These are phyloP conservation scores for Aspergillus amoenus DNA, from an alignment of 2,329 filamentous ascomycete species.

Conservation along the genomic window DNA sequence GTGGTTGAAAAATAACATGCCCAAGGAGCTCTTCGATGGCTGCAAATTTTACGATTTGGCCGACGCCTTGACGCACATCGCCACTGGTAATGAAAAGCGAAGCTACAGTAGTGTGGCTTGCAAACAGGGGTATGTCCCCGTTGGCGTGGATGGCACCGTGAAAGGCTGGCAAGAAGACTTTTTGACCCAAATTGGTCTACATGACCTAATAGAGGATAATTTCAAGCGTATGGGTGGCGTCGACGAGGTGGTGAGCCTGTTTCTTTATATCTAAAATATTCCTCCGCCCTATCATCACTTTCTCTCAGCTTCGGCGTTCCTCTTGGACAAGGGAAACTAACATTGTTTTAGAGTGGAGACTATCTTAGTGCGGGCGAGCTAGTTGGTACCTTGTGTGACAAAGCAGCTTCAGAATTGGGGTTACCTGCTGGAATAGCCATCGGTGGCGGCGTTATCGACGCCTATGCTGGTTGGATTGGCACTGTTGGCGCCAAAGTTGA, in stretches of 20 bases:
- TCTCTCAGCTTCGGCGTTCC: background rate
- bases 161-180: slow-evolving; percentile 99
- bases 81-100: slow-evolving; percentile 85
- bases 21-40: slow-evolving; percentile 79
- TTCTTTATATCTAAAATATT: slow-evolving; percentile 22
- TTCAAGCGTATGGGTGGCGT: slow-evolving; percentile 95
- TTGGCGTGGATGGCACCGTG: slow-evolving; percentile 94
- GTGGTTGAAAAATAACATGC: slow-evolving; percentile 99
- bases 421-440: slow-evolving; percentile 85
- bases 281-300: background rate
- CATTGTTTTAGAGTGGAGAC: slow-evolving; percentile 71
- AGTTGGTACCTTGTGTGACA: slow-evolving; percentile 79
- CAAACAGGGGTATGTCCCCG: slow-evolving; percentile 94
- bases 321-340: slow-evolving; percentile 2
- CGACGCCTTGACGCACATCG: slow-evolving; percentile 90
- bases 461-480: slow-evolving; percentile 97
- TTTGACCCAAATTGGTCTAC: slow-evolving; percentile 79
- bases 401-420: slow-evolving; percentile 79
- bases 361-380: slow-evolving; percentile 91
- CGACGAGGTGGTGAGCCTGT: slow-evolving; percentile 80
- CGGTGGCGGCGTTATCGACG: slow-evolving; percentile 95
- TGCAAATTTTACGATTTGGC: slow-evolving; percentile 97
- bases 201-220: slow-evolving; percentile 77
- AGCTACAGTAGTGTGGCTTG: slow-evolving; percentile 96
- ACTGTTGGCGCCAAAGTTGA: slow-evolving; percentile 97